Evolutionary conservation across 2,329 filamentous ascomycete species (phyloP), one percentile per base, ranked within the genome.

Genomic region (Hypoxylon sp.): DNA sequence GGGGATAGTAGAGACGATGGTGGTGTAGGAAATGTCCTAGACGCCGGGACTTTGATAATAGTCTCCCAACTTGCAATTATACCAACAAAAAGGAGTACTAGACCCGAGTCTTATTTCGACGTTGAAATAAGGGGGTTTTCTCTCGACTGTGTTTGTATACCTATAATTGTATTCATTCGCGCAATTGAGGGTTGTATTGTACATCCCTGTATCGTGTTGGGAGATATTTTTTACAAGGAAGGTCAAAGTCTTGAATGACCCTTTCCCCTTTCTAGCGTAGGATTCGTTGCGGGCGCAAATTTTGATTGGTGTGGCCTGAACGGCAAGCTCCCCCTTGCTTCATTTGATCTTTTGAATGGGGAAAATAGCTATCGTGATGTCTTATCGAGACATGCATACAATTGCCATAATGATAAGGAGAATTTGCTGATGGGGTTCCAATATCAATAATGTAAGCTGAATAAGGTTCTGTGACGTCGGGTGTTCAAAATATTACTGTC

Each of bases 191-290:
- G 38, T 43, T 43, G 17, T 43, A n/a, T 41, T 36, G 41, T 25
- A 50, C 28, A 52, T 51, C 32, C 32, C 36, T 32, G 48, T 66
- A 36, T 61, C 43, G 41, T n/a, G 48, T 56, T 51, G 38, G 51
- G 55, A 56, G 59, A 60, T 46, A 63, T 60, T 66, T 50, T 52
- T 34, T 23, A 46, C 32, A 32, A 32, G 43, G 48, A 38, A 58
- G 34, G 34, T 46, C 19, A 21, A n/a, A 38, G 41, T 66, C 48
- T 56, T 45, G 34, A 50, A 46, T 41, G 59, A 56, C 52, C 63
- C 66, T 68, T 65, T 63, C 38, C 52, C 63, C 66, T 68, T 65
- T 63, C 38, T 64, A 67, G 60, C 43, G 64, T 67, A 60, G 64
- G 64, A 67, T 67, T 60, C 41, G 13, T 51, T 34, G 48, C 32